A percentile compares a stretch with the other conserved stretches of the same genome.
phyloP scores from a whole-genome alignment of 768 basidiomycete species.

The Auricularia sp. region DNA sequence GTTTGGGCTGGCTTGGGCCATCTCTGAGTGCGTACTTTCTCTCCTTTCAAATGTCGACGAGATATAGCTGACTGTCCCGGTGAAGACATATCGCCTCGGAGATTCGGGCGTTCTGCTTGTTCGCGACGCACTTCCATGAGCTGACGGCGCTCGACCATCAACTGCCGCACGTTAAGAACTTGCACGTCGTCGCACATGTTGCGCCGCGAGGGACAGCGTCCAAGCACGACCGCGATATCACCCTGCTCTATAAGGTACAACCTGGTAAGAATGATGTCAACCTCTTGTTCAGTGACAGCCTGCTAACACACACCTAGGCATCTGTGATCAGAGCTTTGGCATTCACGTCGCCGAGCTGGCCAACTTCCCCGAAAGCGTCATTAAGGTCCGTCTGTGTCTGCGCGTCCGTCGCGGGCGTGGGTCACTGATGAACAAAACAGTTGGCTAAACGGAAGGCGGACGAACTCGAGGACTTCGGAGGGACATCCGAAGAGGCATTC shows the following conservation, averaged over 20 bases:
- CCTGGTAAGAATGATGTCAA: slow-evolving; percentile 46
- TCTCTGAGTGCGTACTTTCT: slow-evolving; percentile 67
- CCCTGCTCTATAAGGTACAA: slow-evolving; percentile 61
- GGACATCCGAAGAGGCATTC: slow-evolving; percentile 33
- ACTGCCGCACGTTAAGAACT: slow-evolving; percentile 78
- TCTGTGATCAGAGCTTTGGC: slow-evolving; percentile 96
- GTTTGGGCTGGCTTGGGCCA: slow-evolving; percentile 97
- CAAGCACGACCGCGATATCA: slow-evolving; percentile 63
- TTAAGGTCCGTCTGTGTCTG: slow-evolving; percentile 47
- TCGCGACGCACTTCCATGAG: slow-evolving; percentile 98
- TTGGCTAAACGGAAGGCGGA: slow-evolving; percentile 88
- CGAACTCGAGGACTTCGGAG: slow-evolving; percentile 78
- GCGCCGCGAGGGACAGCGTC: slow-evolving; percentile 32
- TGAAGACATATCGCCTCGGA: slow-evolving; percentile 82
- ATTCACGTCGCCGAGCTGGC: slow-evolving; percentile 97
- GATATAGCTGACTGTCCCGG: not conserved
- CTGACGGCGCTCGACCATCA: slow-evolving; percentile 86
- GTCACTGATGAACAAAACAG: slow-evolving; percentile 27
- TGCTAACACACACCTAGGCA: slow-evolving; percentile 37
- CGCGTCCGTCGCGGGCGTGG: not conserved
- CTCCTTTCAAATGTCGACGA: not conserved
- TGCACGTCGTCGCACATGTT: slow-evolving; percentile 94
- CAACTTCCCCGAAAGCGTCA: slow-evolving; percentile 91
- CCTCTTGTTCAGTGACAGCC: not conserved
- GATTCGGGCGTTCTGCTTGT: slow-evolving; percentile 89